Evolutionary conservation across 495 filamentous ascomycete genomes (phyloP).

Genomic region (Lasiosphaeria hispida): DNA sequence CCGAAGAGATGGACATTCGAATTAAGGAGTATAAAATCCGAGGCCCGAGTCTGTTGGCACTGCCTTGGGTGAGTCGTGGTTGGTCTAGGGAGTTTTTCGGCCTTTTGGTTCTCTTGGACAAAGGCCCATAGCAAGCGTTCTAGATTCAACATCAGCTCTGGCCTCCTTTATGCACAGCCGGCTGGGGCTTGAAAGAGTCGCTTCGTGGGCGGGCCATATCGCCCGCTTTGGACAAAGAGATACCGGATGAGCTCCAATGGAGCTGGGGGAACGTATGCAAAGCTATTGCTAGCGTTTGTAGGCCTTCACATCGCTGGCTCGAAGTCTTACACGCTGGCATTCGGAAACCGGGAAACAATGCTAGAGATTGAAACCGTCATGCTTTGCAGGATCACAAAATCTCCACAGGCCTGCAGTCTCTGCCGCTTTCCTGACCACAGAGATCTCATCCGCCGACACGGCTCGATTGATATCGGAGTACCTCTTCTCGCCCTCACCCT

Average conservation of each 20-base stretch:
- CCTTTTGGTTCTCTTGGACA: neutral
- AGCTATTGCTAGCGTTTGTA: too few relatives aligned
- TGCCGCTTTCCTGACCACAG: slow-evolving; percentile 58
- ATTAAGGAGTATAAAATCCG: too few relatives aligned
- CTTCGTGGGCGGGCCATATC: neutral
- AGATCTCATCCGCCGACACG: slow-evolving; percentile 60
- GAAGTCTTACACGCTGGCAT: neutral
- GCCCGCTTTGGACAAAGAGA: neutral
- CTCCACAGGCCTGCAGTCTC: slow-evolving; percentile 69
- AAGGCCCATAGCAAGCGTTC: neutral
- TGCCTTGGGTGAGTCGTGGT: too few relatives aligned
- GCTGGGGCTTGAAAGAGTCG: neutral
- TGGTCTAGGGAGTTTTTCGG: too few relatives aligned
- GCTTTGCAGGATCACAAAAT: slow-evolving; percentile 66
- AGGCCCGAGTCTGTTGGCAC: too few relatives aligned
- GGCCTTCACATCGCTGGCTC: neutral
- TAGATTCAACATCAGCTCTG: neutral
- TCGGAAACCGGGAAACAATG: neutral
- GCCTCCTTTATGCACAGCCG: slow-evolving; percentile 2
- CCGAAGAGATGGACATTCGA: too few relatives aligned
- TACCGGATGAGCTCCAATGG: neutral
- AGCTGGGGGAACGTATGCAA: neutral
- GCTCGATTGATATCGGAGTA: slow-evolving; percentile 77
- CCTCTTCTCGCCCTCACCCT: slow-evolving; percentile 45
- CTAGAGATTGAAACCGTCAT: slow-evolving; percentile 70